phyloP scores from a whole-genome alignment of 805 yeast species.

The Lachancea meyersii region DNA sequence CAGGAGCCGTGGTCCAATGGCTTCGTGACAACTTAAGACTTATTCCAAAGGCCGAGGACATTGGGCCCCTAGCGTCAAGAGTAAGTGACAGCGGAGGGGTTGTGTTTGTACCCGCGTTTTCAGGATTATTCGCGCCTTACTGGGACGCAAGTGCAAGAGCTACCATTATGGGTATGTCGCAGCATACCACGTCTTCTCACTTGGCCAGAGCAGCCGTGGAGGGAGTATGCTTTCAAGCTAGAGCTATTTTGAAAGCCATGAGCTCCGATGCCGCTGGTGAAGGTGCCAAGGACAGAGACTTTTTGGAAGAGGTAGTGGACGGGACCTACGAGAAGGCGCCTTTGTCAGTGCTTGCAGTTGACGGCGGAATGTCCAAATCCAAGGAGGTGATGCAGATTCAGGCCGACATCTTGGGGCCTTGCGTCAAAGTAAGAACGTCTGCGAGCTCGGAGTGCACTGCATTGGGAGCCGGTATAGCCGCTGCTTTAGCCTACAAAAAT shows the following conservation, averaged over 20 bases:
- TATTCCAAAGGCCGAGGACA: slow-evolving; percentile 74
- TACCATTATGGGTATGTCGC: slow-evolving; percentile 87
- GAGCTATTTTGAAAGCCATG: slow-evolving; percentile 89
- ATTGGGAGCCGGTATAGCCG: slow-evolving; percentile 93
- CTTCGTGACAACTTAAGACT: slow-evolving; percentile 82
- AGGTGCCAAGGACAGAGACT: slow-evolving; percentile 36
- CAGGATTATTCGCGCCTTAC: slow-evolving; percentile 91
- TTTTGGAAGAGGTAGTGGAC: slow-evolving; percentile 44
- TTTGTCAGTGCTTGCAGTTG: slow-evolving; percentile 63
- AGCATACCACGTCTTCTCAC: slow-evolving; percentile 85
- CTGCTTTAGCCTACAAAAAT: slow-evolving; percentile 57
- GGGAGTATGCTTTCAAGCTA: slow-evolving; percentile 89
- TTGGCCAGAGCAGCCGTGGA: slow-evolving; percentile 92
- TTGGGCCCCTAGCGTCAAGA: slow-evolving; percentile 83
- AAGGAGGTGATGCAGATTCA: slow-evolving; percentile 91
- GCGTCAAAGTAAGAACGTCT: slow-evolving; percentile 75
- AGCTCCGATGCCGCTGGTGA: slow-evolving; percentile 69
- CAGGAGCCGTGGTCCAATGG: slow-evolving; percentile 93
- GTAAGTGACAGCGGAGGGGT: slow-evolving; percentile 85
- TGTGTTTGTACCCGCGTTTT: slow-evolving; percentile 89
- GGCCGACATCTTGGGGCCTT: slow-evolving; percentile 84
- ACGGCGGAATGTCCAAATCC: slow-evolving; percentile 93
- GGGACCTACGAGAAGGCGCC: slow-evolving; percentile 42
- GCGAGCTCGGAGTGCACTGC: slow-evolving; percentile 88
- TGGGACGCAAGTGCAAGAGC: slow-evolving; percentile 94